Percentiles rank a stretch among this genome's conserved stretches.
These are phyloP conservation scores for Casuarina equisetifolia DNA, from an alignment of 306 rosid genomes.

Conservation along the genomic window DNA sequence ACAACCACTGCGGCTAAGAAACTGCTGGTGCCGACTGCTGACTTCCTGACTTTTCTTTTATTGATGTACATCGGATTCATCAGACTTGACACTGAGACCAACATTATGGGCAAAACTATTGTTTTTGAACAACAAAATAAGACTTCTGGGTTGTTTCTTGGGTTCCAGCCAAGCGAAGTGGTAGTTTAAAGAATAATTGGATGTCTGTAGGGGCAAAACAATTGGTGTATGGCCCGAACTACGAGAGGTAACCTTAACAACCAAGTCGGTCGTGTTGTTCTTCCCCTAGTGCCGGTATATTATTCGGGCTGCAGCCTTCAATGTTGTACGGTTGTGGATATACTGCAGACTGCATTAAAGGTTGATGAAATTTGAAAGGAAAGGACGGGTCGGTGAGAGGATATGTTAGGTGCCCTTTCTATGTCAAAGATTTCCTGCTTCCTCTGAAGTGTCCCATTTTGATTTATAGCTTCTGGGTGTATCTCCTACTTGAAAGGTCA, in stretches of 20 bases:
- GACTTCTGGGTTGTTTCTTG: neutral
- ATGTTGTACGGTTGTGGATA: conserved; percentile 11
- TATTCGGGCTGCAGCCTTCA: conserved; percentile 15
- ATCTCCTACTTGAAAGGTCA: neutral
- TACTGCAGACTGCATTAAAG: conserved; percentile 6
- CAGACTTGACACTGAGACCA: neutral
- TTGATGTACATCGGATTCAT: too few relatives aligned
- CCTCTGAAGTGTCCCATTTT: conserved; percentile 17
- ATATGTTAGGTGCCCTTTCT: conserved; percentile 34
- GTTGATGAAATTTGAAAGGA: neutral
- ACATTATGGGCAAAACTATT: neutral
- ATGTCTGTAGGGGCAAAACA: conserved; percentile 11
- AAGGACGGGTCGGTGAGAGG: neutral
- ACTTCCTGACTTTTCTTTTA: neutral
- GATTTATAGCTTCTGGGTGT: conserved; percentile 10
- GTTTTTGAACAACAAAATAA: conserved; percentile 1
- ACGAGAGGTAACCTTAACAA: conserved; percentile 12
- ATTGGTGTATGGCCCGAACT: conserved; percentile 6
- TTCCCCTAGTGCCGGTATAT: neutral
- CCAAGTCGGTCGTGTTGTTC: conserved; percentile 18
- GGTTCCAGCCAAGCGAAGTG: neutral
- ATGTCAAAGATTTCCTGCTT: conserved; percentile 23
- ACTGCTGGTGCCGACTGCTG: neutral
- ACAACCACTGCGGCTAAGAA: neutral
- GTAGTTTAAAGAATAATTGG: conserved; percentile 15